These are phyloP conservation scores for Fraxinus quadrangulata DNA, from an alignment of 257 asterid genomes.

Conservation along the genomic window DNA sequence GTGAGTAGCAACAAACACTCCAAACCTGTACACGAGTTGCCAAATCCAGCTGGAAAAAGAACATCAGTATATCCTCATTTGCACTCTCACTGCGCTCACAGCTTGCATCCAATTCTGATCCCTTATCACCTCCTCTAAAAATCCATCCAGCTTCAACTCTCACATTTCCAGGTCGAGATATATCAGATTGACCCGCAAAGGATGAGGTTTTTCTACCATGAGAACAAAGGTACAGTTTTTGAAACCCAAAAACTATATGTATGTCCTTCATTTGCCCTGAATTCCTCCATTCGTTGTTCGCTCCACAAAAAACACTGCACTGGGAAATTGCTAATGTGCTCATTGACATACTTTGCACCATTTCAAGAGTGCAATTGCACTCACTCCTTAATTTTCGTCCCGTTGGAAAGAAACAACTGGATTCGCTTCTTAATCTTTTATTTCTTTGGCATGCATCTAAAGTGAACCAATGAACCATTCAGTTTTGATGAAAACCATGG, in stretches of 20 bases:
- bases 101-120: constrained; percentile 60
- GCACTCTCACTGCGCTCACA: constrained; percentile 86
- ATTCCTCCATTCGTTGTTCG: constrained; percentile 40
- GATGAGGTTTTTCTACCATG: constrained; percentile 36
- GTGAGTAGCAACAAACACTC: constrained; percentile 12
- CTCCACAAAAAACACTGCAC: constrained; percentile 46
- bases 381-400: constrained; percentile 21
- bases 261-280: constrained; percentile 45
- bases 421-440: constrained; percentile 25
- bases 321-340: constrained; percentile 58
- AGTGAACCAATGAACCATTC: constrained; percentile 11
- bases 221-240: constrained; percentile 40
- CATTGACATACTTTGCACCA: constrained; percentile 58
- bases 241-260: constrained; percentile 39
- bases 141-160: constrained; percentile 86
- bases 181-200: constrained; percentile 33
- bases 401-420: constrained; percentile 9
- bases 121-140: constrained; percentile 66
- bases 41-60: constrained; percentile 93
- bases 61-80: constrained; percentile 90
- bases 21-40: constrained; percentile 94
- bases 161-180: constrained; percentile 42
- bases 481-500: constrained; percentile 3
- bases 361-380: constrained; percentile 30
- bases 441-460: constrained; percentile 29